Evolutionary conservation across 169 alveolate genomes (phyloP), one percentile per base, ranked within the genome.

Genomic region (Cryptosporidium meleagridis): DNA sequence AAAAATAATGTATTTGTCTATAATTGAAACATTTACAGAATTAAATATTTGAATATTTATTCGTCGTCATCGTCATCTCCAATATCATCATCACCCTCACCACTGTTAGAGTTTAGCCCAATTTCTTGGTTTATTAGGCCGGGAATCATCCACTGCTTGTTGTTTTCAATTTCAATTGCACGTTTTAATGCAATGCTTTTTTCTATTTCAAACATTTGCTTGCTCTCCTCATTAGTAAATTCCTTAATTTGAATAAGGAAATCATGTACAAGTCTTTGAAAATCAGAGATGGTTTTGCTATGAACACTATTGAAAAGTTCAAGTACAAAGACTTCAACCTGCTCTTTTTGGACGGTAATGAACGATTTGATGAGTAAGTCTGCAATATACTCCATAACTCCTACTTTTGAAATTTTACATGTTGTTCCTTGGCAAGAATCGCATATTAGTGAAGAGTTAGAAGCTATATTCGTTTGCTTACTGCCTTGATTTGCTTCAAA

Each of bases 361-460:
- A 92, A 92, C 2, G 94, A 92, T 48, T 85, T 91, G 2, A 92
- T 70, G n/a, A 92, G 68, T 29, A 92, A 71, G 21, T 86, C 91
- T 48, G 91, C 93, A 65, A 87, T 92, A 59, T 92, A 92, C 59
- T 92, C 92, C 91, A 92, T 89, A 41, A 92, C 91, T 55, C 91
- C 91, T 10, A 91, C 86, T 48, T 92, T 92, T 53, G 94, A 69
- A 31, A 92, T 70, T 73, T 87, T 62, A 62, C 89, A 80, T 21
- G 62, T 31, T 21, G 35, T 58, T 6, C 89, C 89, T 39, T 65
- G 75, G 45, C 89, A 80, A 31, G 31, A 14, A 14, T n/a, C 65
- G 18, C 89, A 80, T 59, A 35, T 33, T 1, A 55, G 2, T 5
- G 70, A 52, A 37, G 69, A 37, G 18, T 55, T 65, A 14, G 75